Evolutionary conservation across 257 asterid genomes (phyloP).

Genomic region (Cordia subcordata): DNA sequence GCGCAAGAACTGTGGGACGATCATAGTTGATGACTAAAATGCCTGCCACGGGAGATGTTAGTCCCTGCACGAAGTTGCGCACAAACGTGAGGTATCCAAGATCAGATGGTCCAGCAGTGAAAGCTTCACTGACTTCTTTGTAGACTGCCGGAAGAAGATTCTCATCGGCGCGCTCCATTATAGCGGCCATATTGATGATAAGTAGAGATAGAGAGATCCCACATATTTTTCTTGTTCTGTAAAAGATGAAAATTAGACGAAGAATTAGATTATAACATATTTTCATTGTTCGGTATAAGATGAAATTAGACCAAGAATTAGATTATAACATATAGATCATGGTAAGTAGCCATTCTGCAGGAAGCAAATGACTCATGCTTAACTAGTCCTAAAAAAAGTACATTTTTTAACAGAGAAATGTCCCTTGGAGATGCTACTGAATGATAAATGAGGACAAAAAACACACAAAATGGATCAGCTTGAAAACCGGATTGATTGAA

Average conservation of each 20-base stretch:
- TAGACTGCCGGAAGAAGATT: conserved; percentile 97
- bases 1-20: conserved; percentile 85
- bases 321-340: too few relatives aligned
- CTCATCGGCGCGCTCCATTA: conserved; percentile 99
- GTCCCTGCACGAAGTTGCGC: conserved; percentile 77
- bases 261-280: too few relatives aligned
- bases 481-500: too few relatives aligned
- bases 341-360: too few relatives aligned
- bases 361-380: too few relatives aligned
- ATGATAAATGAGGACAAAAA: too few relatives aligned
- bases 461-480: too few relatives aligned
- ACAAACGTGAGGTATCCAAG: conserved; percentile 93
- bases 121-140: conserved; percentile 97
- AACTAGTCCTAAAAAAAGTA: too few relatives aligned
- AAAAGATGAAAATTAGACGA: not conserved
- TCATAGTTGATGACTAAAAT: conserved; percentile 74
- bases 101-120: conserved; percentile 90
- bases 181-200: conserved; percentile 93
- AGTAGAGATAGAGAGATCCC: conserved; percentile 84
- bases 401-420: too few relatives aligned
- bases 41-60: conserved; percentile 96
- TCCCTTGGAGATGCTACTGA: too few relatives aligned
- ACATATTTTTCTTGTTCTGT: conserved; percentile 57
- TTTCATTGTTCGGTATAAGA: too few relatives aligned
- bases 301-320: too few relatives aligned